Conservation (phyloP, 148 eudicot genomes). For the Amaranthus palmeri region DNA sequence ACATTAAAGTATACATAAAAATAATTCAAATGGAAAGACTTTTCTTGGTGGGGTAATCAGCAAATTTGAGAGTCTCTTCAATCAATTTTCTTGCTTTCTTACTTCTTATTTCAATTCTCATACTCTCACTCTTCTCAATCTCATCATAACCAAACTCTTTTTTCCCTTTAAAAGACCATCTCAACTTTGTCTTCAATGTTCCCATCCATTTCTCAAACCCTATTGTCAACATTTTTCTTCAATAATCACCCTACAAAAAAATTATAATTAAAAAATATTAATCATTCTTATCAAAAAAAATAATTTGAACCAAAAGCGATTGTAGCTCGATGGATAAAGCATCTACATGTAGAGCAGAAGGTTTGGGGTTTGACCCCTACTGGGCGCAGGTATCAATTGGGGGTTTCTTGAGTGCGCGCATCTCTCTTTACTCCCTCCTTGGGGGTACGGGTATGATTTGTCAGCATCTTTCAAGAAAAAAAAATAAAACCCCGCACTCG, state of each 20-base stretch:
- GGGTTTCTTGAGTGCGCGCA: too few relatives aligned
- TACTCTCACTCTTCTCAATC: slow-evolving; percentile 92
- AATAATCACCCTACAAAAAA: slow-evolving; percentile 8
- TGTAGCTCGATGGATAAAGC: too few relatives aligned
- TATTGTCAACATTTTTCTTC: slow-evolving; percentile 42
- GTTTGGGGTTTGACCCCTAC: too few relatives aligned
- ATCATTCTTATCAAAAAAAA: too few relatives aligned
- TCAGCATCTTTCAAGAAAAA: too few relatives aligned
- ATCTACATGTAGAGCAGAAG: too few relatives aligned
- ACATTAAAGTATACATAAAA: neutral
- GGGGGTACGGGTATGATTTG: too few relatives aligned
- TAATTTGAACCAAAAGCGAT: too few relatives aligned
- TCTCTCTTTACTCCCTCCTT: too few relatives aligned
- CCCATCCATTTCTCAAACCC: slow-evolving; percentile 57
- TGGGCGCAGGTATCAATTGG: too few relatives aligned
- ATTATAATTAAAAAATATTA: neutral
- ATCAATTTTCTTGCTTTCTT: slow-evolving; percentile 73
- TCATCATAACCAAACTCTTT: slow-evolving; percentile 38
- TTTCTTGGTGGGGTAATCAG: slow-evolving; percentile 60
- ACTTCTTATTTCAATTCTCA: slow-evolving; percentile 81
- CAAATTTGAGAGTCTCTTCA: slow-evolving; percentile 62
- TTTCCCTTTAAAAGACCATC: slow-evolving; percentile 40
- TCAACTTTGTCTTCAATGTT: slow-evolving; percentile 42
- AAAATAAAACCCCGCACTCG: too few relatives aligned
- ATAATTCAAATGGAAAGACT: slow-evolving; percentile 32